Evolutionary conservation across 208 protist genomes (phyloP).

Genomic region (Leishmania braziliensis): DNA sequence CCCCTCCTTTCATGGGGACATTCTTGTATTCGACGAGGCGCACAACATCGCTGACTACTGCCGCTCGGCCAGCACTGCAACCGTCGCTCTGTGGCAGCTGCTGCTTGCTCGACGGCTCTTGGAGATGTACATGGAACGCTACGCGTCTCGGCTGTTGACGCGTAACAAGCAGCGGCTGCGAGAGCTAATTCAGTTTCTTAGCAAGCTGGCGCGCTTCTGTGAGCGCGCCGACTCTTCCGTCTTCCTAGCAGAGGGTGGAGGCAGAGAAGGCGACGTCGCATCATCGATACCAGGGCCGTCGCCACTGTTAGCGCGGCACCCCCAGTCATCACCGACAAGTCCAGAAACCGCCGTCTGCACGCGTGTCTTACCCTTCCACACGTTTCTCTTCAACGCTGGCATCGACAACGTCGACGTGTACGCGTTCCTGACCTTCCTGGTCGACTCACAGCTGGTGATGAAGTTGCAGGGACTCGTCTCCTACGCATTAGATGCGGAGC

Average conservation of each 20-base stretch:
- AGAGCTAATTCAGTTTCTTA: slow-evolving; percentile 76
- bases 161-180: slow-evolving; percentile 90
- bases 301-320: background rate
- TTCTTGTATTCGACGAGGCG: slow-evolving; percentile 96
- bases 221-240: background rate
- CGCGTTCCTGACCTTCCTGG: slow-evolving; percentile 57
- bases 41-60: slow-evolving; percentile 96
- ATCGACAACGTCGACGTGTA: slow-evolving; percentile 81
- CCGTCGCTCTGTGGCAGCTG: slow-evolving; percentile 49
- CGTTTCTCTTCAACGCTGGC: slow-evolving; percentile 73
- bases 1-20: slow-evolving; percentile 68
- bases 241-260: background rate
- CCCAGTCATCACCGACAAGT: background rate
- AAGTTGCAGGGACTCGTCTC: slow-evolving; percentile 81
- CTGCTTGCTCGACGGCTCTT: slow-evolving; percentile 46
- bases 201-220: slow-evolving; percentile 27
- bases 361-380: slow-evolving; percentile 38
- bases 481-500: slow-evolving; percentile 18
- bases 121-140: slow-evolving; percentile 68
- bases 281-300: background rate
- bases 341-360: background rate
- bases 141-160: slow-evolving; percentile 77
- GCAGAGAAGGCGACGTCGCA: background rate
- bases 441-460: slow-evolving; percentile 50
- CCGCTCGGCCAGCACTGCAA: slow-evolving; percentile 74